A percentile compares a stretch with the other conserved stretches of the same genome.
These are phyloP conservation scores for Tausonia pullulans DNA, from an alignment of 1,284 basidiomycete species.

Conservation along the genomic window DNA sequence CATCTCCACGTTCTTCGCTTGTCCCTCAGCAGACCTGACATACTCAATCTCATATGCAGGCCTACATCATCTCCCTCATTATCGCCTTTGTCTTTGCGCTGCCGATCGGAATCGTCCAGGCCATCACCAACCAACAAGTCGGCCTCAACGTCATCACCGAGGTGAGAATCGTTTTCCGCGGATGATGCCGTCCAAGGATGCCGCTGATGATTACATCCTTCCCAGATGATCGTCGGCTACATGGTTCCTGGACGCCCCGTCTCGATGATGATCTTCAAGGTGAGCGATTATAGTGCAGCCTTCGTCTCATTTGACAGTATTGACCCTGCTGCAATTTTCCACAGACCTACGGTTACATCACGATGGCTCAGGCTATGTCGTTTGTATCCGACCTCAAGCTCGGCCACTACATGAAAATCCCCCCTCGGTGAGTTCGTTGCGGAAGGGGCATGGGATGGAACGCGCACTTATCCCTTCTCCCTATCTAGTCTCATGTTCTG, in stretches of 20 bases:
- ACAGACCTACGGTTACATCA: conserved; percentile 22
- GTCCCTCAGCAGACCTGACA: too few relatives aligned
- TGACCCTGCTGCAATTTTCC: conserved; percentile 34
- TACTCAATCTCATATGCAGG: too few relatives aligned
- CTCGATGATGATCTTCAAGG: conserved; percentile 62
- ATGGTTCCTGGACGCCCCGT: conserved; percentile 62
- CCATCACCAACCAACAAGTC: conserved; percentile 68
- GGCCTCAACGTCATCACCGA: conserved; percentile 37
- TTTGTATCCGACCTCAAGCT: conserved; percentile 14
- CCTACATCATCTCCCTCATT: conserved; percentile 29
- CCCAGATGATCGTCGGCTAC: conserved; percentile 66
- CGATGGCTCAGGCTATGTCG: conserved; percentile 9
- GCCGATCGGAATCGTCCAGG: conserved; percentile 67
- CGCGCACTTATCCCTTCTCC: not conserved
- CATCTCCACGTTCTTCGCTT: too few relatives aligned
- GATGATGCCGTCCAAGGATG: not conserved
- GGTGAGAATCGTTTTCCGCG: not conserved
- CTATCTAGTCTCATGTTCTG: conserved; percentile 42
- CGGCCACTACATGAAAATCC: conserved; percentile 6
- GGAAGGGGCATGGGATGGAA: not conserved
- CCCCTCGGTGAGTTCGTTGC: conserved; percentile 33
- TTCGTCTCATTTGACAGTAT: conserved; percentile 33
- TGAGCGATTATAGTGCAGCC: not conserved
- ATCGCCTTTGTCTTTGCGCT: conserved; percentile 49
- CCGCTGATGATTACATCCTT: conserved; percentile 42